Evolutionary conservation across 257 asterid genomes (phyloP), one percentile per base, ranked within the genome.

Genomic region (Solanum neorickii): DNA sequence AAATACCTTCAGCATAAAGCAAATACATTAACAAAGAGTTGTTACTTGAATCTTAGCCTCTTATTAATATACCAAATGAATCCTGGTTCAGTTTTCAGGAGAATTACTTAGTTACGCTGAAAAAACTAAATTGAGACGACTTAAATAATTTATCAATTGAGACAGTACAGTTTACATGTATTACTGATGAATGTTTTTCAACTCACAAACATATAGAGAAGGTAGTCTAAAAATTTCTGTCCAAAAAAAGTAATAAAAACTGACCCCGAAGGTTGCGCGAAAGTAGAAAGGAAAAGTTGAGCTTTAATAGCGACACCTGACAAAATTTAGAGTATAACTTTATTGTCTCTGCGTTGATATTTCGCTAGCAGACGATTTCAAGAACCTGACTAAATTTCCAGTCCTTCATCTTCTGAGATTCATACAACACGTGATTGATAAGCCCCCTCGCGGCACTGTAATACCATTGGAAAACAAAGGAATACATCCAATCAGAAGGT

Each of bases 361-460:
- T 70, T 72, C 2, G 46, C 27, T 33, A 72, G 23, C 9, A 16
- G 46, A n/a, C 7, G 1, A 41, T 6, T 41, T 91, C 87, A 91
- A 56, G 94, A 39, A 91, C 88, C 89, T 89, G 87, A 90, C 95
- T 93, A 89, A 94, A 92, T 90, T 95, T 97, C 3, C 94, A 92
- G 25, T 98, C 98, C 6, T 94, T 88, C 66, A 93, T 87, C 89
- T 88, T 90, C 92, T 94, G 98, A 5, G 96, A 91, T 92, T 97
- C 98, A 76, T 93, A 88, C 12, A 95, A 91, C 94, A 97, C 95
- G 94, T 97, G 99, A 86, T 97, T 97, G 91, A 94, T 94, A 87
- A 97, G 91, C 59, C 99, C 99, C 86, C 99, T 92, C 0, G 98
- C 98, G 2, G 98, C 99, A 89, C 98, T 96, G 94, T 91, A 87